phyloP scores from a whole-genome alignment of 2,329 filamentous ascomycete genomes.

The Sporothrix brasiliensis region DNA sequence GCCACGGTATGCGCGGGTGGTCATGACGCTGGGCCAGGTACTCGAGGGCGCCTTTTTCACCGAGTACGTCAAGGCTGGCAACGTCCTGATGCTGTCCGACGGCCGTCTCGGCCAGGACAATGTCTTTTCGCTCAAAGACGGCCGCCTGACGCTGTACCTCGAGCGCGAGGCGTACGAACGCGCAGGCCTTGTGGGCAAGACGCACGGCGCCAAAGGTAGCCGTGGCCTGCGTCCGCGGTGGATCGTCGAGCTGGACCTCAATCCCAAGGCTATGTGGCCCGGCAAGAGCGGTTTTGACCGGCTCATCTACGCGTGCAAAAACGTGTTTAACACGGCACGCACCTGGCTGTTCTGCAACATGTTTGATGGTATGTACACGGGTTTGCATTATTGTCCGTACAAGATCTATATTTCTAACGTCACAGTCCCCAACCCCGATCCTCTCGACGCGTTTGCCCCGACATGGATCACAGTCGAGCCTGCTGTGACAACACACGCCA shows the following conservation, averaged over 20 bases:
- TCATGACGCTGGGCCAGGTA: conserved; percentile 72
- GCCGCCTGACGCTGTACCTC: conserved; percentile 73
- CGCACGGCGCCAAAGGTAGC: conserved; percentile 61
- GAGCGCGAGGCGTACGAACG: conserved; percentile 82
- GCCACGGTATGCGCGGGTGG: conserved; percentile 66
- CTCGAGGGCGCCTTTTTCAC: conserved; percentile 77
- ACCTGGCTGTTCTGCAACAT: conserved; percentile 78
- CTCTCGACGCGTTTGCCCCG: conserved; percentile 52
- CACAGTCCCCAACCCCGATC: conserved; percentile 54
- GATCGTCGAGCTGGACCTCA: conserved; percentile 77
- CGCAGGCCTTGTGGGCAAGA: conserved; percentile 75
- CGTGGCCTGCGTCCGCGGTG: conserved; percentile 70
- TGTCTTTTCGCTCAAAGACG: conserved; percentile 70
- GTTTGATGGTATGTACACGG: conserved; percentile 48
- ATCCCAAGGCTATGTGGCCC: conserved; percentile 72
- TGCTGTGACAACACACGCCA: conserved; percentile 39
- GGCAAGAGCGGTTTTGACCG: conserved; percentile 84
- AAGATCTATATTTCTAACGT: conserved; percentile 36
- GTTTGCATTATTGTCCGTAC: conserved; percentile 1
- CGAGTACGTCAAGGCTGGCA: conserved; percentile 80
- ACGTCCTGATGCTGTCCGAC: conserved; percentile 81
- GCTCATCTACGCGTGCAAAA: conserved; percentile 75
- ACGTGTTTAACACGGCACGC: conserved; percentile 68
- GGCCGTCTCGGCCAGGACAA: conserved; percentile 71
- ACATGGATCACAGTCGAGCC: conserved; percentile 48